These are phyloP conservation scores for Caloboletus firmus DNA, from an alignment of 1,284 basidiomycete genomes.

Conservation along the genomic window DNA sequence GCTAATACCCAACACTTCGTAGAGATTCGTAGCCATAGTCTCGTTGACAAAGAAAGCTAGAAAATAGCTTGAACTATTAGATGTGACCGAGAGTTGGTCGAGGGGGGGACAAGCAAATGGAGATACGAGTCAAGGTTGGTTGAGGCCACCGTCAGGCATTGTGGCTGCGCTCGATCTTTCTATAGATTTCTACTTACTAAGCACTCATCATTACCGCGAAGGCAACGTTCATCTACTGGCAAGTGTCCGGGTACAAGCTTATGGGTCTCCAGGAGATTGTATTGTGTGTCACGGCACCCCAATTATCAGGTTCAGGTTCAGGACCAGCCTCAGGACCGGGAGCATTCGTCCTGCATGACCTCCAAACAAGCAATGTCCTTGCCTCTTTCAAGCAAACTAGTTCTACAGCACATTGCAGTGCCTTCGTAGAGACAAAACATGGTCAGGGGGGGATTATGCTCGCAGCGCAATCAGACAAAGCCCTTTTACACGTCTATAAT, in stretches of 20 bases:
- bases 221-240: no score
- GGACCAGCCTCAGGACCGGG: slow-evolving; percentile 47
- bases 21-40: slow-evolving; percentile 57
- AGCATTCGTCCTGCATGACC: slow-evolving; percentile 65
- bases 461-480: slow-evolving; percentile 76
- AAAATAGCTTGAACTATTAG: background rate
- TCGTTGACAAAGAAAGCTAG: background rate
- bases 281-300: slow-evolving; percentile 57
- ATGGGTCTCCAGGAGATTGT: slow-evolving; percentile 71
- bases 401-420: slow-evolving; percentile 55
- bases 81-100: background rate
- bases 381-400: slow-evolving; percentile 77
- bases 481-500: slow-evolving; percentile 76
- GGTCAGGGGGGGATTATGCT: slow-evolving; percentile 75
- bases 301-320: slow-evolving; percentile 38
- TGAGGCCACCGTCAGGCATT: background rate
- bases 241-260: background rate
- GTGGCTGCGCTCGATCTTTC: slow-evolving; percentile 21
- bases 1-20: slow-evolving; percentile 46
- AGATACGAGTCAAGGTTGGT: slow-evolving; percentile 1
- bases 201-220: no score
- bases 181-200: slow-evolving; percentile 6
- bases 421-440: slow-evolving; percentile 60
- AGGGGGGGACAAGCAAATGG: background rate
- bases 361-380: slow-evolving; percentile 65